A percentile compares a stretch with the other conserved stretches of the same genome.
These are phyloP conservation scores for Dunaliella primolecta DNA, from an alignment of 139 green algal species.

Conservation along the genomic window DNA sequence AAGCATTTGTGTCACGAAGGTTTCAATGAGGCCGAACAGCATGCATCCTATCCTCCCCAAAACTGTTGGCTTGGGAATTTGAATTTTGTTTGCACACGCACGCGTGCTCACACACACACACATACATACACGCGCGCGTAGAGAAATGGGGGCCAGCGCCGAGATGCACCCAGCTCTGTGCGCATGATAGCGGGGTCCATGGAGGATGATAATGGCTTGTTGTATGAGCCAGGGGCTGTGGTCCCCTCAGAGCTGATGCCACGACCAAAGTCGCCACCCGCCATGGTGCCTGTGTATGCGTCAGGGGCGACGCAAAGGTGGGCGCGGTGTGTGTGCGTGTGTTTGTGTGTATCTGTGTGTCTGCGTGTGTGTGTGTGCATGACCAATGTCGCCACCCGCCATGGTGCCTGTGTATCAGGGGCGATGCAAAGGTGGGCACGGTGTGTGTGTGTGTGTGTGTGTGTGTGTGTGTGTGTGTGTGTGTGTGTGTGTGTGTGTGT, in stretches of 20 bases:
- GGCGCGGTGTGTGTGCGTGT: background rate
- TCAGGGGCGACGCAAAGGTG: background rate
- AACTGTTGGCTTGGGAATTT: too few species aligned
- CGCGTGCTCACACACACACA: background rate
- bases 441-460: too few species aligned
- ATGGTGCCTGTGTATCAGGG: too few species aligned
- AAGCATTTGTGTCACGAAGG: too few species aligned
- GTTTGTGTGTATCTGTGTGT: background rate
- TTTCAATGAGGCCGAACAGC: too few species aligned
- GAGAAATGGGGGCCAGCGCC: background rate
- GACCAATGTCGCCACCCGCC: too few species aligned
- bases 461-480: too few species aligned
- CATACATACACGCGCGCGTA: background rate
- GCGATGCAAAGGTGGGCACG: too few species aligned
- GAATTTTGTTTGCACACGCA: too few species aligned
- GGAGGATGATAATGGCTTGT: background rate
- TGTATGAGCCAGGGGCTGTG: slow-evolving; percentile 1
- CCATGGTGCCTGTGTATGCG: background rate
- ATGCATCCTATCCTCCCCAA: too few species aligned
- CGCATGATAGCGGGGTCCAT: background rate
- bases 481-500: too few species aligned
- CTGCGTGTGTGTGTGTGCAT: background rate
- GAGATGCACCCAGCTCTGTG: background rate
- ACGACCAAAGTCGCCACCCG: background rate
- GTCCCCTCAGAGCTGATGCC: background rate